A percentile compares a stretch with the other conserved stretches of the same genome.
phyloP scores from a whole-genome alignment of 1,284 basidiomycete species.

The Apiotrichum montevideense region DNA sequence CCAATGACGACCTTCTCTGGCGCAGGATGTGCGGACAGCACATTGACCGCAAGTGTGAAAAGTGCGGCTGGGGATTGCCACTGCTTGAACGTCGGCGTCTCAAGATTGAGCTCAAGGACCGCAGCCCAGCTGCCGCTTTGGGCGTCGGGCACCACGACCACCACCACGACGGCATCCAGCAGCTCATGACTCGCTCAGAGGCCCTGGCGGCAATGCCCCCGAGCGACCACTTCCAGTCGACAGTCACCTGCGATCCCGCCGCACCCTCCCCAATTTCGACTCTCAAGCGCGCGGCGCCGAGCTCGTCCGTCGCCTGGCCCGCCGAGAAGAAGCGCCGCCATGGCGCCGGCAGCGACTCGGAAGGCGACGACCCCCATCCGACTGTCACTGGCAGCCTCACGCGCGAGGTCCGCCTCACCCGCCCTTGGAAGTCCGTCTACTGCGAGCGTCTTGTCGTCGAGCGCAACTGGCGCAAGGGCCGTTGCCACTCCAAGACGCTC shows the following conservation, averaged over 20 bases:
- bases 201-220: constrained; percentile 18
- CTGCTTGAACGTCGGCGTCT: constrained; percentile 61
- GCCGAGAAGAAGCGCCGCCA: constrained; percentile 21
- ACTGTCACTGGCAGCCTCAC: constrained; percentile 17
- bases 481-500: constrained; percentile 75
- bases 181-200: constrained; percentile 30
- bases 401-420: constrained; percentile 34
- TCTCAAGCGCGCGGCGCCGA: constrained; percentile 20
- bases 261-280: constrained; percentile 1
- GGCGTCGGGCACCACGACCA: constrained; percentile 35
- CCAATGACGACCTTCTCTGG: constrained; percentile 96
- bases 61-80: constrained; percentile 96
- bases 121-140: constrained; percentile 34
- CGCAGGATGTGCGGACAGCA: constrained; percentile 96
- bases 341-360: constrained; percentile 22
- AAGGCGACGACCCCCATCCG: constrained; percentile 8
- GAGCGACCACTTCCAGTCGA: background rate
- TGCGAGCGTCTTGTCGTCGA: constrained; percentile 92
- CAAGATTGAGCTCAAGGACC: constrained; percentile 44
- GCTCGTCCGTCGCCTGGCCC: constrained; percentile 7
- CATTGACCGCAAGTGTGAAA: constrained; percentile 93
- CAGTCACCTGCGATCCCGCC: constrained; percentile 14
- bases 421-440: constrained; percentile 98
- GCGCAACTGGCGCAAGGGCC: constrained; percentile 92
- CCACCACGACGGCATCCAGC: constrained; percentile 15